Evolutionary conservation across 139 green algal species (phyloP).

Genomic region (Chlorella sp.): DNA sequence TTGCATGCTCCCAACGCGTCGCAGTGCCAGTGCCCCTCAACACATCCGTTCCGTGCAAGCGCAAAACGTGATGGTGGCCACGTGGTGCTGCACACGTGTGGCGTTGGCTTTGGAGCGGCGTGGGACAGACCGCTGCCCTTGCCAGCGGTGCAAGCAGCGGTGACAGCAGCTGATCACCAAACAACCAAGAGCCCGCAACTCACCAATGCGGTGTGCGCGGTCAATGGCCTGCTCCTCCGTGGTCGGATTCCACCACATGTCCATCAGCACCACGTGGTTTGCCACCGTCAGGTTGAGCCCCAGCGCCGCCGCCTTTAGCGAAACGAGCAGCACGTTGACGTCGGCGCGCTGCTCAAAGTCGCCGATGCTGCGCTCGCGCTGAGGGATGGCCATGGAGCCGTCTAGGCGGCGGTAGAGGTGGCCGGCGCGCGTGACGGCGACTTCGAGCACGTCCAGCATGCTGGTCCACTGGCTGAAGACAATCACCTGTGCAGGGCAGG

Average conservation of each 20-base stretch:
- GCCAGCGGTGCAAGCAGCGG: too few relatives aligned
- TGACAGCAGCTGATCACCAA: too few relatives aligned
- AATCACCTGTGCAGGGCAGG: conserved; percentile 59
- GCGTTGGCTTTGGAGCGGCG: too few relatives aligned
- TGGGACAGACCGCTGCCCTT: too few relatives aligned
- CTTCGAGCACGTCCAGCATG: conserved; percentile 88
- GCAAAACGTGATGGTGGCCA: too few relatives aligned
- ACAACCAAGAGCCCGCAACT: too few relatives aligned
- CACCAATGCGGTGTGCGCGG: conserved; percentile 83
- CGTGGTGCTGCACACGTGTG: too few relatives aligned
- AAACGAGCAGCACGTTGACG: conserved; percentile 11
- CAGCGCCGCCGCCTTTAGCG: conserved; percentile 75
- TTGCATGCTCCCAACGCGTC: too few relatives aligned
- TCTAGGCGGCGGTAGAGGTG: conserved; percentile 68
- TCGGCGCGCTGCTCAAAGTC: conserved; percentile 61
- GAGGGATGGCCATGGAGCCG: conserved; percentile 68
- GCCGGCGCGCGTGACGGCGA: conserved; percentile 3
- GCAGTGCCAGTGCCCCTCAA: too few relatives aligned
- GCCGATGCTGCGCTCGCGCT: conserved; percentile 61
- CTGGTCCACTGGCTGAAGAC: conserved; percentile 92
- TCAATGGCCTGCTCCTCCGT: conserved; percentile 85
- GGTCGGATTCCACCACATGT: conserved; percentile 79
- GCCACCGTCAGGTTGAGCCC: conserved; percentile 88
- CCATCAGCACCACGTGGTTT: conserved; percentile 83
- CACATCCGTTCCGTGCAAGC: too few relatives aligned